Evolutionary conservation across 2,329 filamentous ascomycete species (phyloP), one percentile per base, ranked within the genome.

Genomic region (Xylaria sp.): DNA sequence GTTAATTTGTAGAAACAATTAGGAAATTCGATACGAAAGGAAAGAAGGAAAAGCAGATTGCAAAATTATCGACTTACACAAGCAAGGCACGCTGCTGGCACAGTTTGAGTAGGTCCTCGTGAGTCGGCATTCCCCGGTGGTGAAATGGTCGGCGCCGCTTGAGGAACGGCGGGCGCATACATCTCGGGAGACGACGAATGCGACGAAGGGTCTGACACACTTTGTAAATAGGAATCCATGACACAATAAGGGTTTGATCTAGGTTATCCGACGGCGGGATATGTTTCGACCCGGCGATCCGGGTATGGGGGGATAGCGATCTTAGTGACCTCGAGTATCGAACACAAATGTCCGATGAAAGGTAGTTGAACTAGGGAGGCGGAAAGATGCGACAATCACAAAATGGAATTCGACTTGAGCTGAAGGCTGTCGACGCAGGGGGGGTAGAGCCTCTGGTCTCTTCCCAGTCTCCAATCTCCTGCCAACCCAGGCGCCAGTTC

Each of bases 11-110:
- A 31, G 44, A 53, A 38, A 2, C 25, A 27, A 44, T n/a, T 4
- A 51, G 27, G 33, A 33, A 54, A 57, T 20, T 25, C 45, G 13
- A 61, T 20, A 15, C 6, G n/a, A 31, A n/a, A 31, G 10, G 27
- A 22, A 49, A 5, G 2, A 51, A 36, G 13, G 38, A 63, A 68
- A 68, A 50, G 51, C 31, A 63, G 59, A 6, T 47, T 44, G n/a
- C 9, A 45, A 63, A 55, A 42, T 38, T 10, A 13, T 55, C 36
- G 36, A 76, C 85, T 79, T 80, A 87, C 85, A 76, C 85, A 87
- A 63, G 83, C 82, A 51, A 87, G 78, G 73, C 86, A 88, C 27
- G 86, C 86, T 33, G 86, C 84, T 54, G 85, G 81, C 62, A 84
- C 78, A 33, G 80, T 76, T 67, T 78, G 72, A 57, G 79, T 73